Evolutionary conservation across 2,329 filamentous ascomycete genomes (phyloP).

Genomic region (Neopestalotiopsis clavispora): DNA sequence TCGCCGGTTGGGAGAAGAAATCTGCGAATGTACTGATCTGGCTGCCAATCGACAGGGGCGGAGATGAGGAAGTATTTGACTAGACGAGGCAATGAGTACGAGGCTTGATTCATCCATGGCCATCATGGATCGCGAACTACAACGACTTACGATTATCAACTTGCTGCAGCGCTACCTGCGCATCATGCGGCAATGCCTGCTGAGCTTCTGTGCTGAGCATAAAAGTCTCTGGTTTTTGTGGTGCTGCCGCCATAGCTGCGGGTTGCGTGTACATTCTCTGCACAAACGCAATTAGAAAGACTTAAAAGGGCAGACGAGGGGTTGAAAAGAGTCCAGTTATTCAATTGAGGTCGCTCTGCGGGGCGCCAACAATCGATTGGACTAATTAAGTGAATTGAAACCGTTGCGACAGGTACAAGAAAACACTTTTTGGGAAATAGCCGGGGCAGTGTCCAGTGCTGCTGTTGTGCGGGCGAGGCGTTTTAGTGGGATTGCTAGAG

Average conservation of each 20-base stretch:
- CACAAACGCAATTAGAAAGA: conserved; percentile 30
- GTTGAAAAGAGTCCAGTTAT: neutral
- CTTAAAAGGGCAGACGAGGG: conserved; percentile 4
- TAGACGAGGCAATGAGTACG: conserved; percentile 43
- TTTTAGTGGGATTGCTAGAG: conserved; percentile 12
- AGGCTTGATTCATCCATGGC: neutral
- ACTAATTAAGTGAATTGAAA: neutral
- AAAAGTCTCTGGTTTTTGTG: conserved; percentile 97
- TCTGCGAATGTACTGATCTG: conserved; percentile 93
- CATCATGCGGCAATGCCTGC: conserved; percentile 93
- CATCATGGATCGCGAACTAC: neutral
- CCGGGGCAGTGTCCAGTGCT: neutral
- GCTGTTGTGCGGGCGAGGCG: conserved; percentile 11
- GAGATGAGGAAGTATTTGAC: conserved; percentile 99
- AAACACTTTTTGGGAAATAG: neutral
- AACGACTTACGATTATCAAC: conserved; percentile 87
- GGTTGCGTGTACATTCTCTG: conserved; percentile 79
- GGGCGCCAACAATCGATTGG: conserved; percentile 10
- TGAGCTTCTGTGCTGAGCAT: conserved; percentile 97
- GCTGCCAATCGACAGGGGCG: conserved; percentile 95
- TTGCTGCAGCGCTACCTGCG: conserved; percentile 95
- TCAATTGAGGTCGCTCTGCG: conserved; percentile 20
- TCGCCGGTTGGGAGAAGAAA: conserved; percentile 96
- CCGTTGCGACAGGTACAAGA: neutral
- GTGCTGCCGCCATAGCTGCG: conserved; percentile 79